Evolutionary conservation across 768 basidiomycete species (phyloP).

Genomic region (Suillus tomentosus): DNA sequence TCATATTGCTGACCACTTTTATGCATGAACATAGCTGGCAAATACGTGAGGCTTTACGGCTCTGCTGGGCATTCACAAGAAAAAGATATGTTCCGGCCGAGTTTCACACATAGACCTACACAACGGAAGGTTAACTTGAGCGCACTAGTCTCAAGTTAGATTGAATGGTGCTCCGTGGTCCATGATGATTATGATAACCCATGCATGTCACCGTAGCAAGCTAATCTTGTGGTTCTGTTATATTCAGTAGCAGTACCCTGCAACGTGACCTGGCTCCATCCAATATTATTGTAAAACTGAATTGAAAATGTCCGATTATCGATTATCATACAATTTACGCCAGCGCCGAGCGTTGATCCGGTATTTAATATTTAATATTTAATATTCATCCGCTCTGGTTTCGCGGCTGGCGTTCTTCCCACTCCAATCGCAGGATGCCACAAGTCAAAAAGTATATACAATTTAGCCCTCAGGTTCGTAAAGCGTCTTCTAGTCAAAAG

Average conservation of each 20-base stretch:
- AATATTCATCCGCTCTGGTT: background rate
- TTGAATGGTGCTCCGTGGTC: background rate
- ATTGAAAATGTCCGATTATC: background rate
- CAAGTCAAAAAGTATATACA: background rate
- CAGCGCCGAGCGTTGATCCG: background rate
- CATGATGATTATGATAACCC: background rate
- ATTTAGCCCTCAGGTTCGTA: background rate
- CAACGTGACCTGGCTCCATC: background rate
- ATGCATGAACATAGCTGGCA: background rate
- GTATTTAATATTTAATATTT: background rate
- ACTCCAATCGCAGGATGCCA: background rate
- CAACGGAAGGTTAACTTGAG: background rate
- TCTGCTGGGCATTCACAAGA: background rate
- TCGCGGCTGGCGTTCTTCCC: background rate
- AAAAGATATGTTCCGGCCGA: background rate
- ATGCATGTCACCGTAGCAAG: background rate
- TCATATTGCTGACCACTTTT: background rate
- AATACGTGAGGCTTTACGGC: background rate
- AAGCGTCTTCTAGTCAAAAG: slow-evolving; percentile 1
- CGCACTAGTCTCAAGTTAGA: too few relatives aligned
- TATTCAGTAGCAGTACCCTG: background rate
- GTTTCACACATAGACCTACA: background rate
- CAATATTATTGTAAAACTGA: background rate
- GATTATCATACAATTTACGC: background rate
- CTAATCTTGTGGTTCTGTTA: background rate